These are phyloP conservation scores for Glaciozyma antarctica DNA, from an alignment of 768 basidiomycete genomes.

Conservation along the genomic window DNA sequence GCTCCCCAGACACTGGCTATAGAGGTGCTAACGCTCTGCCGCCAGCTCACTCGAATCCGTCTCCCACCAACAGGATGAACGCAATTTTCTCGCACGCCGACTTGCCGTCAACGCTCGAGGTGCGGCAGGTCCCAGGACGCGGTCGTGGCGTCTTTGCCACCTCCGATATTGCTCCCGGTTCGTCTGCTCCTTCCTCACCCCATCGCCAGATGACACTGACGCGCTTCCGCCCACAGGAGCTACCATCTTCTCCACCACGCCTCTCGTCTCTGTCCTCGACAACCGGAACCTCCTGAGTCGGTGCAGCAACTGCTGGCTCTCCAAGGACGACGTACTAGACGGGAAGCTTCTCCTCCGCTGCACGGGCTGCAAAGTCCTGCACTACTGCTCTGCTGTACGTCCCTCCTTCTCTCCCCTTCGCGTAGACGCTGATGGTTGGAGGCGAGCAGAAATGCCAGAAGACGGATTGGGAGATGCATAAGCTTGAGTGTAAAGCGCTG, in stretches of 20 bases:
- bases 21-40: no score
- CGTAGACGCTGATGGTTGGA: conserved; percentile 45
- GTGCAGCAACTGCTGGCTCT: conserved; percentile 18
- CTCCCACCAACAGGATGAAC: no score
- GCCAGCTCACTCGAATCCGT: no score
- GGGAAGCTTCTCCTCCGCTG: conserved; percentile 54
- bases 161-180: background rate
- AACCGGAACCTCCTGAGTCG: conserved; percentile 5
- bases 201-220: background rate
- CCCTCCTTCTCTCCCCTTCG: conserved; percentile 49
- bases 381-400: conserved; percentile 64
- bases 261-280: conserved; percentile 25
- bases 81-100: background rate
- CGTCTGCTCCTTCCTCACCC: no score
- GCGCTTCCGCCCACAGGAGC: background rate
- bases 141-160: conserved; percentile 14
- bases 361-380: conserved; percentile 56
- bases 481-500: conserved; percentile 65
- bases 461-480: conserved; percentile 50
- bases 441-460: conserved; percentile 12
- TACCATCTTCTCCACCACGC: conserved; percentile 16
- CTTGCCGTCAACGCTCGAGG: conserved; percentile 5
- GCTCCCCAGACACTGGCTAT: no score
- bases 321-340: conserved; percentile 33
- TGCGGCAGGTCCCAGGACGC: background rate